These are phyloP conservation scores for Heterobasidion irregulare DNA, from an alignment of 1,284 basidiomycete genomes.

Conservation along the genomic window DNA sequence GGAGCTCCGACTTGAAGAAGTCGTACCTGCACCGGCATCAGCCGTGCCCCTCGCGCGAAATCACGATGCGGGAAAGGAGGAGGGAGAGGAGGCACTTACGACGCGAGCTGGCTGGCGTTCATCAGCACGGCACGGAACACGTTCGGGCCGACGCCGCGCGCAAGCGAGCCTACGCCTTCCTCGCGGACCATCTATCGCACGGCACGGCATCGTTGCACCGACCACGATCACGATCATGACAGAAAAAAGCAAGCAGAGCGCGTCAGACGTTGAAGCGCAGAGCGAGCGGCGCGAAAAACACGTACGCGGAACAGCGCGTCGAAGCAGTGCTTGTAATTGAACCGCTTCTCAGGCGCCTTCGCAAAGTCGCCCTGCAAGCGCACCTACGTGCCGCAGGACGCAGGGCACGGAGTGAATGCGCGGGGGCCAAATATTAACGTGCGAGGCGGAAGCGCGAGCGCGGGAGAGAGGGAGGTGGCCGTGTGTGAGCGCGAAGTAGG, in stretches of 20 bases:
- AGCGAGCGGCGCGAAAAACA: constrained; percentile 8
- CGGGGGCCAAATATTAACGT: too few species aligned
- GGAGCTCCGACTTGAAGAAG: constrained; percentile 77
- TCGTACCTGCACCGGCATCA: constrained; percentile 54
- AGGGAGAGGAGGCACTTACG: constrained; percentile 35
- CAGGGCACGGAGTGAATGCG: background rate
- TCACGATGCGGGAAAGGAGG: background rate
- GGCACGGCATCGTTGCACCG: background rate
- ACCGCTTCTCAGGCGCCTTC: constrained; percentile 73
- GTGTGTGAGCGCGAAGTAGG: background rate
- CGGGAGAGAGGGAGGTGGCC: constrained; percentile 32
- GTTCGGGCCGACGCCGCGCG: constrained; percentile 80
- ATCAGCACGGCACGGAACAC: constrained; percentile 81
- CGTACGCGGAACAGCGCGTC: constrained; percentile 76
- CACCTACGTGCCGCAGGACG: constrained; percentile 21
- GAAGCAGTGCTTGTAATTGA: constrained; percentile 83
- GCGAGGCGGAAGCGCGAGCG: background rate
- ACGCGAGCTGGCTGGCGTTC: constrained; percentile 89
- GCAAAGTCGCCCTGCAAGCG: constrained; percentile 86
- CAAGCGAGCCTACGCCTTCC: constrained; percentile 71
- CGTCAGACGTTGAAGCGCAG: background rate
- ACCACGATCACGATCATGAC: background rate
- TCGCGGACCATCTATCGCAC: constrained; percentile 67
- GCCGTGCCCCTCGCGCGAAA: background rate
- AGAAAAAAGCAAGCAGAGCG: background rate